phyloP scores from a whole-genome alignment of 192 early-diverging fungal genomes.

The Paraglomus brasilianum region DNA sequence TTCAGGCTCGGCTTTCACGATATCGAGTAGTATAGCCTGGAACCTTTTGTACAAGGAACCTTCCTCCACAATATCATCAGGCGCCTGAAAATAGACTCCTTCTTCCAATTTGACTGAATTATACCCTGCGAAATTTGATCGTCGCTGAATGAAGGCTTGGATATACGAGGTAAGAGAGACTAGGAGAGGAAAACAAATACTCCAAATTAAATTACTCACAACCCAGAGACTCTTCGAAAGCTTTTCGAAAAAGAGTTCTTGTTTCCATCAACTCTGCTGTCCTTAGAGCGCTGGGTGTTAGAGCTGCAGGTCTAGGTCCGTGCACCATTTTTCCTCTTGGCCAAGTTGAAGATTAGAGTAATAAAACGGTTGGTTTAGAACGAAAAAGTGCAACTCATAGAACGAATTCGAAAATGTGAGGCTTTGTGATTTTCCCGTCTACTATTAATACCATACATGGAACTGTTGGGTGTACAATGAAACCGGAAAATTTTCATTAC shows the following conservation, averaged over 20 bases:
- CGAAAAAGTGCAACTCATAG: too few species aligned
- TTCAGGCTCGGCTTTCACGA: slow-evolving; percentile 21
- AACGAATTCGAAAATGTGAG: too few species aligned
- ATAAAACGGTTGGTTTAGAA: too few species aligned
- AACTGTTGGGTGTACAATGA: too few species aligned
- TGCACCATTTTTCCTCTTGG: too few species aligned
- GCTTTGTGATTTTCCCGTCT: too few species aligned
- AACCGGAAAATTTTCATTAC: too few species aligned
- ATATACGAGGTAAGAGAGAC: too few species aligned
- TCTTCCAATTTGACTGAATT: slow-evolving; percentile 29
- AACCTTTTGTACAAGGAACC: slow-evolving; percentile 26
- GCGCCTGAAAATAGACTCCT: slow-evolving; percentile 29
- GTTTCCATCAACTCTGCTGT: slow-evolving; percentile 28
- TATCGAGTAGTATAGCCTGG: slow-evolving; percentile 18
- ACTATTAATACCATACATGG: too few species aligned
- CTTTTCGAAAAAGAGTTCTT: slow-evolving; percentile 16
- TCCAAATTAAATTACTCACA: slow-evolving; percentile 20
- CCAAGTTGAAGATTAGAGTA: too few species aligned
- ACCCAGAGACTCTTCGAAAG: slow-evolving; percentile 27
- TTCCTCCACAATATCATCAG: slow-evolving; percentile 11
- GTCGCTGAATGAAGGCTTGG: too few species aligned
- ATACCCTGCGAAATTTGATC: slow-evolving; percentile 14
- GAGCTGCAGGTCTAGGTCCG: slow-evolving; percentile 19
- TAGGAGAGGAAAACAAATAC: too few species aligned
- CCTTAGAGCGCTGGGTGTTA: slow-evolving; percentile 18